Evolutionary conservation across 805 yeast genomes (phyloP), one percentile per base, ranked within the genome.

Genomic region (Lachancea sp.): DNA sequence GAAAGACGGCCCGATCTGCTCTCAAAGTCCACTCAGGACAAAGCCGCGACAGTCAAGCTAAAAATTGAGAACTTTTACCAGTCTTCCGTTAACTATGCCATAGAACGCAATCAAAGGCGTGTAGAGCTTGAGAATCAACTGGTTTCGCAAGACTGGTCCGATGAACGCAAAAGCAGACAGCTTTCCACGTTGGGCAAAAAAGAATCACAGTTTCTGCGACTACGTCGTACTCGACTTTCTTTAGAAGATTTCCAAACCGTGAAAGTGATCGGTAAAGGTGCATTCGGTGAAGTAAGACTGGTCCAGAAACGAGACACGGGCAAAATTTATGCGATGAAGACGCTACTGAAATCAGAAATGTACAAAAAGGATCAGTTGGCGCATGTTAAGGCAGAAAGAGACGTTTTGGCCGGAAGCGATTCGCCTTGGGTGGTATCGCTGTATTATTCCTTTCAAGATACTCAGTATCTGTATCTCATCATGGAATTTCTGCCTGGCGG

Each of bases 401-500:
- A 93, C 66, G 96, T 93, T 20, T 72, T 91, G 55, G 98, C 96
- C 42, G 76, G 97, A 17, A 79, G 88, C 45, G 82, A 95, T 12
- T 83, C 95, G 8, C 98, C 93, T 60, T 90, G 91, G 70, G 86
- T 93, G 61, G 85, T 90, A 39, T 81, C 95, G 81, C 33, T 82
- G 86, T 26, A 71, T 84, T 60, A 83, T 79, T 51, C 93, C 74
- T 69, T 79, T 75, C 59, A 88, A 87, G 64, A 79, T 86, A 51
- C 87, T 77, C 55, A 82, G 80, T 62, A 86, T 85, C 8, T 78
- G 79, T 54, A 96, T 85, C 65, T 72, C 65, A 88, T 93, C 44
- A 89, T 93, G 97, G 99, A 93, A 67, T 91, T 82, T 63, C 86
- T 95, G 56, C 87, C 95, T 7, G 89, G 89, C 50, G 95, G 95